Evolutionary conservation across 164 flowering plant genomes (phyloP), one percentile per base, ranked within the genome.

Genomic region (Chloranthus sessilifolius): DNA sequence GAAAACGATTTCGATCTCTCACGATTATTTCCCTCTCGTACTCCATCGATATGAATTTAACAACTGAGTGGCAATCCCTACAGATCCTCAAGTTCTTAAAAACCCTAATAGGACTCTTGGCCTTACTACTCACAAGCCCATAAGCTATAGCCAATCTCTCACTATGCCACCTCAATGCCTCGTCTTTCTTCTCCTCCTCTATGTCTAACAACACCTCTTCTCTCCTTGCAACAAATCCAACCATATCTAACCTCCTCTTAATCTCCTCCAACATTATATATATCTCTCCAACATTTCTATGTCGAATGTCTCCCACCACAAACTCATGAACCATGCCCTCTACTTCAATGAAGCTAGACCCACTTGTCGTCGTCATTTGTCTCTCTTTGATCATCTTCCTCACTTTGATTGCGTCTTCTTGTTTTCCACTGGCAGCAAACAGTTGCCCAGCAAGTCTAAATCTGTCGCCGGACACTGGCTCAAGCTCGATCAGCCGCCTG

Each of bases 261-360:
- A 57, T 47, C 40, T 48, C 63, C 23, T 52, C 43, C 41, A 60
- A 28, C 44, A 60, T 29, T 43, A 16, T 16, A 12, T 64, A 49
- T 11, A 69, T 58, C 46, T 61, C 66, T 21, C 31, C 28, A 20
- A 55, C 43, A 40, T 50, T 30, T 3, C 12, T 26, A 40, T 65
- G 62, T 30, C 20, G 22, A 16, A 28, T 53, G 19, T 60, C 50
- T 36, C 67, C 65, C 2, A 37, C 67, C 16, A 53, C 40, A 31
- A 73, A 65, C 50, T 65, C 60, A 40, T 60, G 70, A 46, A 65
- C 63, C 25, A 17, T 26, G n/a, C 67, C 67, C 53, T 62, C 61
- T 14, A 69, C 59, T 44, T 62, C 71, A 46, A 69, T 65, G 21
- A 37, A 56, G 55, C 74, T 69, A 17, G 57, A 48, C 11, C 77